These are phyloP conservation scores for Saccharomycopsis oosterbeekiorum DNA, from an alignment of 805 yeast genomes.

Conservation along the genomic window DNA sequence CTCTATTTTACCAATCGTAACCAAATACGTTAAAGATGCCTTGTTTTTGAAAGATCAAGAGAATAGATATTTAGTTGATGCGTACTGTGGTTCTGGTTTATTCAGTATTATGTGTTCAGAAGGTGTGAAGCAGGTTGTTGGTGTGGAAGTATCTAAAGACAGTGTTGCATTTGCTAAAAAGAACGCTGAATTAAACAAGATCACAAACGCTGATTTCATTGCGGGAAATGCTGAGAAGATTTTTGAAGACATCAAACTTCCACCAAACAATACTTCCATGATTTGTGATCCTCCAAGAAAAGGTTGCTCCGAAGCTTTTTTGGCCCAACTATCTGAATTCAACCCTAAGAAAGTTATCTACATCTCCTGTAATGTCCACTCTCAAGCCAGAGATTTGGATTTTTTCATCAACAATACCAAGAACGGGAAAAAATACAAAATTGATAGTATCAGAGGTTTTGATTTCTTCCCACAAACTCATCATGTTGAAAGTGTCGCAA, in stretches of 20 bases:
- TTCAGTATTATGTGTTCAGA: slow-evolving; percentile 80
- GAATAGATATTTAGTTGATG: slow-evolving; percentile 74
- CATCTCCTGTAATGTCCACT: slow-evolving; percentile 94
- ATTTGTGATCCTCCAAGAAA: slow-evolving; percentile 96
- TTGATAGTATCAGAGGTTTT: slow-evolving; percentile 85
- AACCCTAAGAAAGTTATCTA: slow-evolving; percentile 84
- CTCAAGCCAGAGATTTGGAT: slow-evolving; percentile 91
- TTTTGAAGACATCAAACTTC: slow-evolving; percentile 69
- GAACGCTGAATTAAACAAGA: slow-evolving; percentile 68
- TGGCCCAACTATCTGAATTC: slow-evolving; percentile 76
- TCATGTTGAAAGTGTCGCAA: slow-evolving; percentile 85
- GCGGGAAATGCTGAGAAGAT: slow-evolving; percentile 90
- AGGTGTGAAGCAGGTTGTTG: slow-evolving; percentile 76
- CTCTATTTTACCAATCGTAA: slow-evolving; percentile 76
- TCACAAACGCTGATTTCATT: slow-evolving; percentile 72
- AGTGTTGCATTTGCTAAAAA: slow-evolving; percentile 78
- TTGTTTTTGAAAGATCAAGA: slow-evolving; percentile 32
- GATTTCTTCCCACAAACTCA: slow-evolving; percentile 96
- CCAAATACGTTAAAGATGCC: slow-evolving; percentile 63
- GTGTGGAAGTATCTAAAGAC: slow-evolving; percentile 90
- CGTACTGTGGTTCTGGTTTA: slow-evolving; percentile 93
- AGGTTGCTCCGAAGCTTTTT: slow-evolving; percentile 85
- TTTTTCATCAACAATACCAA: slow-evolving; percentile 63
- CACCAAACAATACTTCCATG: slow-evolving; percentile 70
- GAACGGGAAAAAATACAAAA: slow-evolving; percentile 50